A percentile compares a stretch with the other conserved stretches of the same genome.
Conservation (phyloP, 176 grass and related monocot species). For the Cenchrus purpureus region DNA sequence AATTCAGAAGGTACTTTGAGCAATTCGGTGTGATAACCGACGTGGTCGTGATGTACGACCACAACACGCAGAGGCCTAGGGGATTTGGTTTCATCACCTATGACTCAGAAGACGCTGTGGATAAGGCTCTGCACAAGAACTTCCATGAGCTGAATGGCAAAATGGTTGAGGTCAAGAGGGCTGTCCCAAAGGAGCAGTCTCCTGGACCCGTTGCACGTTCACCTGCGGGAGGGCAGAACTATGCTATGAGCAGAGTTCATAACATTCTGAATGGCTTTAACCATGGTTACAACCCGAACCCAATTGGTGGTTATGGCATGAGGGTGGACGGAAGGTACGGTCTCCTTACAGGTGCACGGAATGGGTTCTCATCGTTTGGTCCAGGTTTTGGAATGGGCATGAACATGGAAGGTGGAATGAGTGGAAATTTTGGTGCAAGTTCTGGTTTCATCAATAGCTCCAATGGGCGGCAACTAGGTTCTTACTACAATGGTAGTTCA, state of each 20-base stretch:
- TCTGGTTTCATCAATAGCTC: conserved; percentile 62
- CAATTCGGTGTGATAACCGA: conserved; percentile 89
- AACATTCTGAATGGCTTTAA: conserved; percentile 79
- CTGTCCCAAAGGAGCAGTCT: conserved; percentile 93
- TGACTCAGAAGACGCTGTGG: conserved; percentile 90
- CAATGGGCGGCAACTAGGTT: conserved; percentile 69
- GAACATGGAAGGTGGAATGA: conserved; percentile 66
- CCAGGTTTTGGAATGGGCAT: conserved; percentile 79
- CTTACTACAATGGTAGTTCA: conserved; percentile 68
- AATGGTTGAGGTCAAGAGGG: conserved; percentile 96
- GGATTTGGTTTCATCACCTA: conserved; percentile 98
- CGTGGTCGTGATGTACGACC: conserved; percentile 97
- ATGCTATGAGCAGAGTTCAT: conserved; percentile 65
- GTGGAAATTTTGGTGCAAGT: conserved; percentile 54
- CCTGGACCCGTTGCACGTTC: conserved; percentile 76
- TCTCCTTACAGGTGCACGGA: conserved; percentile 64
- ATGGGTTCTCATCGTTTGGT: conserved; percentile 71
- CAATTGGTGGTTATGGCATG: conserved; percentile 81
- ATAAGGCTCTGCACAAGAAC: conserved; percentile 75
- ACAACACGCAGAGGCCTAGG: conserved; percentile 90
- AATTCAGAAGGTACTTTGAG: conserved; percentile 94
- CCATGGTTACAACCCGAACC: conserved; percentile 66
- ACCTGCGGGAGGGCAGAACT: conserved; percentile 64
- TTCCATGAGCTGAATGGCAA: conserved; percentile 97
- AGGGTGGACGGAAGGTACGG: conserved; percentile 77